phyloP scores from a whole-genome alignment of 169 alveolate species.

The Cryptosporidium andersoni region DNA sequence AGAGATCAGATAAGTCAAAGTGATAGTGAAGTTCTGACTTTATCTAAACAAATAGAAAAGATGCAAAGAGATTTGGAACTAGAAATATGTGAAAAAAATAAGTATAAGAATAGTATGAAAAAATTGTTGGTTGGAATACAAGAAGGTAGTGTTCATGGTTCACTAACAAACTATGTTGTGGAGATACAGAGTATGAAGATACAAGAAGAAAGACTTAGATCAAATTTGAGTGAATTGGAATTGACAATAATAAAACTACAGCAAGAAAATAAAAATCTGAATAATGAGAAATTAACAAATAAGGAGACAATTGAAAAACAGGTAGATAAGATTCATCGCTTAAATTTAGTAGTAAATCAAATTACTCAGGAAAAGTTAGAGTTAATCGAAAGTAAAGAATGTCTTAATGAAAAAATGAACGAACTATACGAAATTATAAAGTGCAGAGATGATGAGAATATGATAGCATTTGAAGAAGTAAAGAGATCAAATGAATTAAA shows the following conservation, averaged over 20 bases:
- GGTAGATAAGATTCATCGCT: conserved; percentile 44
- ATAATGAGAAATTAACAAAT: conserved; percentile 6
- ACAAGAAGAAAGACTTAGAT: conserved; percentile 37
- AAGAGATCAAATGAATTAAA: conserved; percentile 61
- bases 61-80: conserved; percentile 42
- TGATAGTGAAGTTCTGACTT: conserved; percentile 26
- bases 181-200: conserved; percentile 42
- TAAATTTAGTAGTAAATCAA: conserved; percentile 52
- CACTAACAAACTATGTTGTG: conserved; percentile 27
- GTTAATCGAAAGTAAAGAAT: conserved; percentile 31
- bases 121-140: conserved; percentile 36
- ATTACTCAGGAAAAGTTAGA: conserved; percentile 59
- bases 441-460: conserved; percentile 60
- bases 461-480: conserved; percentile 45
- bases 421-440: conserved; percentile 35
- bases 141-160: conserved; percentile 59
- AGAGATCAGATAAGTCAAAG: conserved; percentile 61
- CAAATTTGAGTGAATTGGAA: conserved; percentile 36
- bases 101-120: conserved; percentile 63
- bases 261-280: conserved; percentile 16
- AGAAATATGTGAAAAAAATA: conserved; percentile 40
- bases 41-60: conserved; percentile 53
- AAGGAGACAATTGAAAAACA: conserved; percentile 3
- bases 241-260: conserved; percentile 47
- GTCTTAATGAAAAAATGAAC: conserved; percentile 16